Percentiles rank a stretch among this genome's conserved stretches.
These are phyloP conservation scores for Mycosarcoma mackinlayi DNA, from an alignment of 1,284 basidiomycete genomes.

Conservation along the genomic window DNA sequence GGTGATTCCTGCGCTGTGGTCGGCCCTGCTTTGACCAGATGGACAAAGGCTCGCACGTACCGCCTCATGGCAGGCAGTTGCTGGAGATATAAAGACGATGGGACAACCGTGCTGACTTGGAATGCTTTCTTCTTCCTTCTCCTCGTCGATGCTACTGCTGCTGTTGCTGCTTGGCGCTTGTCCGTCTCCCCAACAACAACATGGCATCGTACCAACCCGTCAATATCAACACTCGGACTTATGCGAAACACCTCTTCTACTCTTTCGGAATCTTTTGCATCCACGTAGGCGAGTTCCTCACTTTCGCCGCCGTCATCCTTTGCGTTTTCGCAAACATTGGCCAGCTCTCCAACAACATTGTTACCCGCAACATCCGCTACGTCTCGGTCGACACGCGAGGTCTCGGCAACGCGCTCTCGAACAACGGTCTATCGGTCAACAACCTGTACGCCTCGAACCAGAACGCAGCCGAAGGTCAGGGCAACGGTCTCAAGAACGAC, in stretches of 20 bases:
- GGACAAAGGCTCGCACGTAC: background rate
- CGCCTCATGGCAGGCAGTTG: background rate
- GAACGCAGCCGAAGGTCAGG: constrained; percentile 17
- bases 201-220: constrained; percentile 6
- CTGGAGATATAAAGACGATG: constrained; percentile 4
- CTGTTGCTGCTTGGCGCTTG: background rate
- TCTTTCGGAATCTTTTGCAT: constrained; percentile 31
- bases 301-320: constrained; percentile 62
- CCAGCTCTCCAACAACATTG: constrained; percentile 64
- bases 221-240: background rate
- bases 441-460: constrained; percentile 54
- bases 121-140: no score
- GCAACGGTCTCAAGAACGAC: constrained; percentile 48
- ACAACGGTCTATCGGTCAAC: constrained; percentile 7
- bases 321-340: constrained; percentile 63
- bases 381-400: constrained; percentile 42
- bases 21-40: background rate
- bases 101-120: no score
- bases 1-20: background rate
- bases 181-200: background rate
- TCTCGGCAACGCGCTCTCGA: constrained; percentile 39
- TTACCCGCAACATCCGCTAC: constrained; percentile 62
- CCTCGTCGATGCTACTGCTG: background rate
- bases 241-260: constrained; percentile 18
- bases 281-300: constrained; percentile 62